Conservation (phyloP, 1,284 basidiomycete species). For the Papiliotrema fonsecae region DNA sequence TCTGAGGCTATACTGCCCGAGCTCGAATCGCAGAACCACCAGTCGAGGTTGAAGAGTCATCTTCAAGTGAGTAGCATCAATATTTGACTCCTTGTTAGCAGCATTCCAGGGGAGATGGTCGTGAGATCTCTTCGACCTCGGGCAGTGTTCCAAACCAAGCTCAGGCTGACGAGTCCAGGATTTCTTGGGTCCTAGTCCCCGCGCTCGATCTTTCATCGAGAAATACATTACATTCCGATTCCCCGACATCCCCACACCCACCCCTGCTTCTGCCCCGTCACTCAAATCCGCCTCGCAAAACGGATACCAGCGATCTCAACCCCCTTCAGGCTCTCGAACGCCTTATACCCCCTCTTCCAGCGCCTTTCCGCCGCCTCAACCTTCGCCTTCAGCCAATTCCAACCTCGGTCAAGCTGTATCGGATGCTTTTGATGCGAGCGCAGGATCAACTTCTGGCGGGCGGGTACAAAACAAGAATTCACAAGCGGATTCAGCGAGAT, state of each 20-base stretch:
- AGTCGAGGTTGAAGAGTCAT: constrained; percentile 32
- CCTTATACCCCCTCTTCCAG: background rate
- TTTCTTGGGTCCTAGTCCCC: constrained; percentile 38
- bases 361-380: background rate
- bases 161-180: constrained; percentile 22
- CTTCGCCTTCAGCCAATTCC: background rate
- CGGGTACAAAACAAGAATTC: constrained; percentile 38
- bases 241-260: constrained; percentile 24
- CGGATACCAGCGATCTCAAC: background rate
- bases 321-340: background rate
- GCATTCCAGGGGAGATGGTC: no score
- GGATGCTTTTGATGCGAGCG: background rate
- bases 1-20: constrained; percentile 40
- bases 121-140: no score
- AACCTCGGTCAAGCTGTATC: background rate
- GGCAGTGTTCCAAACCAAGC: no score
- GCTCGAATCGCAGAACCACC: constrained; percentile 30
- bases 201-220: constrained; percentile 34
- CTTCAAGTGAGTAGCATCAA: constrained; percentile 34
- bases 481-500: constrained; percentile 12
- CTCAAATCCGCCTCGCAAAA: constrained; percentile 1
- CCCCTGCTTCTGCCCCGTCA: constrained; percentile 8
- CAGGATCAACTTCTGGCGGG: constrained; percentile 13
- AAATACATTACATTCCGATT: constrained; percentile 37
- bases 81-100: no score